Evolutionary conservation across 2,329 filamentous ascomycete genomes (phyloP).

Genomic region (Aspergillus transmontanensis): DNA sequence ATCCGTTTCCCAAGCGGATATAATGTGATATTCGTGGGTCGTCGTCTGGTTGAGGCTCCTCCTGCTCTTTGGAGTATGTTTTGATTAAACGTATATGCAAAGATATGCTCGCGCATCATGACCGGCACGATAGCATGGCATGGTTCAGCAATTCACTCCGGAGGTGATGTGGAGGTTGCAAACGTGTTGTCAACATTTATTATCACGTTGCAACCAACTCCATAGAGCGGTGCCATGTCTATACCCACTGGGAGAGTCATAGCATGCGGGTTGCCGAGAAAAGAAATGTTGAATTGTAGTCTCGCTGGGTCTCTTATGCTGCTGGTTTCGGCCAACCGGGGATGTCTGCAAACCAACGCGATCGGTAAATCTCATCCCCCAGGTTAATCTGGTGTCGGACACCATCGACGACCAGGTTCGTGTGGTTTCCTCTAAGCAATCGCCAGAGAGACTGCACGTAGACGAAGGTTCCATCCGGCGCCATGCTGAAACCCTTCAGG

Average conservation of each 20-base stretch:
- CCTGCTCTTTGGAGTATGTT: neutral
- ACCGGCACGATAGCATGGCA: neutral
- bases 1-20: neutral
- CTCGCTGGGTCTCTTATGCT: neutral
- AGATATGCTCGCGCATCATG: neutral
- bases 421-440: slow-evolving; percentile 23
- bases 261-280: neutral
- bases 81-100: neutral
- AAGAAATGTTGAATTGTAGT: neutral
- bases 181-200: neutral
- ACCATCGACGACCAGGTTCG: slow-evolving; percentile 24
- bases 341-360: slow-evolving; percentile 27
- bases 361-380: slow-evolving; percentile 30
- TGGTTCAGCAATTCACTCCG: neutral
- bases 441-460: slow-evolving; percentile 28
- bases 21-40: neutral
- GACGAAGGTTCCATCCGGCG: slow-evolving; percentile 26
- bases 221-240: neutral
- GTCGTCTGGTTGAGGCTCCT: neutral
- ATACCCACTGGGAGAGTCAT: neutral
- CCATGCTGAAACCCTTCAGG: slow-evolving; percentile 28
- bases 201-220: neutral
- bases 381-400: slow-evolving; percentile 20
- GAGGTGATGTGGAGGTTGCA: neutral
- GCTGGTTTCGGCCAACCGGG: slow-evolving; percentile 29